Evolutionary conservation across 805 yeast species (phyloP).

Genomic region (Metschnikowia gruessii): DNA sequence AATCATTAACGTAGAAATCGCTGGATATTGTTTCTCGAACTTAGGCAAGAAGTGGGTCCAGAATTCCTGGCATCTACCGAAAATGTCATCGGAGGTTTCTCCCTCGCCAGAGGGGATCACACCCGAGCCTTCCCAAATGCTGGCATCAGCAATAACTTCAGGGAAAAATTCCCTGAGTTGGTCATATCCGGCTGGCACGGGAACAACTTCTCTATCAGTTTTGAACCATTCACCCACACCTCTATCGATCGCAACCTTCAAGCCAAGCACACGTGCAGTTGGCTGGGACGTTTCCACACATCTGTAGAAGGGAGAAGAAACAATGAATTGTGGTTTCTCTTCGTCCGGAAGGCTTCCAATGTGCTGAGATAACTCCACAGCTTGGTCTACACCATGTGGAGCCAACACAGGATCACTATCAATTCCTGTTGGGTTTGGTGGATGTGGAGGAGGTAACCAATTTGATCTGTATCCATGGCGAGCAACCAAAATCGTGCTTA

Average conservation of each 20-base stretch:
- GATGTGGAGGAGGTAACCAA: constrained; percentile 74
- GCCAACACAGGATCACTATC: constrained; percentile 89
- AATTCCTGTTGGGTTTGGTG: constrained; percentile 82
- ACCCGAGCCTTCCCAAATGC: constrained; percentile 45
- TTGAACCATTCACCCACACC: constrained; percentile 94
- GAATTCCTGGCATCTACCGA: constrained; percentile 55
- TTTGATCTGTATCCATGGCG: constrained; percentile 91
- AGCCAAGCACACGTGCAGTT: constrained; percentile 53
- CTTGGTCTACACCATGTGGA: constrained; percentile 84
- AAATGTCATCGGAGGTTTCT: constrained; percentile 71
- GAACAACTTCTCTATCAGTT: constrained; percentile 63
- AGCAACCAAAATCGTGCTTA: constrained; percentile 63
- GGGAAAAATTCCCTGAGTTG: constrained; percentile 52
- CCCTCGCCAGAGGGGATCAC: constrained; percentile 64
- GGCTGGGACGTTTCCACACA: constrained; percentile 83
- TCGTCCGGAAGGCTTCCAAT: constrained; percentile 45
- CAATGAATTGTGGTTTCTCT: constrained; percentile 67
- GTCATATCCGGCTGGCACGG: constrained; percentile 60
- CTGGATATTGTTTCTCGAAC: constrained; percentile 56
- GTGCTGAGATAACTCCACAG: constrained; percentile 69
- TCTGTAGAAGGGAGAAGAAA: constrained; percentile 84
- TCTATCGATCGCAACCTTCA: constrained; percentile 65
- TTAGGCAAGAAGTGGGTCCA: constrained; percentile 55
- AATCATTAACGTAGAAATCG: constrained; percentile 60
- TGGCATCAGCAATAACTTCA: constrained; percentile 28